A percentile compares a stretch with the other conserved stretches of the same genome.
Conservation (phyloP, 805 yeast species). For the Maudiozyma saulgeensis region DNA sequence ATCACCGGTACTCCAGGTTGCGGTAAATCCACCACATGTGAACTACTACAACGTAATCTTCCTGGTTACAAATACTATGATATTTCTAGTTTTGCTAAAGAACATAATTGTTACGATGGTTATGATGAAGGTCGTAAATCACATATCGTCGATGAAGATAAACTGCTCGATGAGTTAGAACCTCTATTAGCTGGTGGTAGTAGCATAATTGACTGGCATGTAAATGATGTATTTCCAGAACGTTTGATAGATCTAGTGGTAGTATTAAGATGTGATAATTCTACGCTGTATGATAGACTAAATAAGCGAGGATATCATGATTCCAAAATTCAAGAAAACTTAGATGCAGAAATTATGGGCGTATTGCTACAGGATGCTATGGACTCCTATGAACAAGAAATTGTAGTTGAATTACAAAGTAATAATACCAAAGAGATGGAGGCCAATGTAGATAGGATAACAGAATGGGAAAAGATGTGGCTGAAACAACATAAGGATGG, state of each 20-base stretch:
- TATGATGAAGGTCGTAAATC: constrained; percentile 80
- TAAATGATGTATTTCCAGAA: constrained; percentile 91
- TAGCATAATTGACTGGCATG: constrained; percentile 91
- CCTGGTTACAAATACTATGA: constrained; percentile 43
- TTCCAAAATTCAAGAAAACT: constrained; percentile 76
- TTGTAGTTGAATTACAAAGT: constrained; percentile 72
- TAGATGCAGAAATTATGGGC: constrained; percentile 97
- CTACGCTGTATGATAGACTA: constrained; percentile 64
- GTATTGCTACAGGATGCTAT: constrained; percentile 78
- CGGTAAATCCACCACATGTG: constrained; percentile 30
- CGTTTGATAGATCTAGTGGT: constrained; percentile 84
- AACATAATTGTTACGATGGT: constrained; percentile 67
- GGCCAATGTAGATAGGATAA: constrained; percentile 68
- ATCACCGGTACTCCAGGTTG: constrained; percentile 88
- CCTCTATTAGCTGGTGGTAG: constrained; percentile 78
- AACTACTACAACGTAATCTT: constrained; percentile 17
- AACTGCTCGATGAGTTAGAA: constrained; percentile 71
- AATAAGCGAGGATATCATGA: constrained; percentile 68
- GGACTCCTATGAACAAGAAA: constrained; percentile 68
- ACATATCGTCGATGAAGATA: constrained; percentile 87
- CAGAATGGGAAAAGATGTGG: constrained; percentile 74
- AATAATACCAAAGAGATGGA: constrained; percentile 70
- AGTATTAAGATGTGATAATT: constrained; percentile 73
- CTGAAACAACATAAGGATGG: constrained; percentile 52
- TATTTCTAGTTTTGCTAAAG: constrained; percentile 75